Base-by-base conservation (phyloP, 495 filamentous ascomycete species). In the Usnea hakonensis region DNA sequence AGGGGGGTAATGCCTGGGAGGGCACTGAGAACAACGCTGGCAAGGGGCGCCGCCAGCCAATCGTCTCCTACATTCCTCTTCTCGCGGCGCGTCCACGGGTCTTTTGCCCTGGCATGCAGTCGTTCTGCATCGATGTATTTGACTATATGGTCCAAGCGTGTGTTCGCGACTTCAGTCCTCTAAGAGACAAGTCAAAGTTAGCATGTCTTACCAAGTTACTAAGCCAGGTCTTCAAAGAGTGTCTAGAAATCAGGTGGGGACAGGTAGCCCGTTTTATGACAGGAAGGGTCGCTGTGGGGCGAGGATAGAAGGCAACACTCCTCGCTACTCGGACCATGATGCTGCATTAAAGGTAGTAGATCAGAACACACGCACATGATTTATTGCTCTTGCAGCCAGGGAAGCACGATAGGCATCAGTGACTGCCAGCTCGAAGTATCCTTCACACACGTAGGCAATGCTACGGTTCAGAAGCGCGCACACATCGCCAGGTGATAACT, bases 391-490 rank as follows among this genome's bases (percentile, higher is more conserved):
- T 2, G 63, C 48, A 17, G 50, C 14, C 5, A 64, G 17, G n/a
- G 36, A 43, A 9, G 71, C 71, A 32, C 72, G 71, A 41, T 68
- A 65, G 4, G 69, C 71, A 56, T 73, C 72, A 8, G 60, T 40
- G 13, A 57, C 71, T 2, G 71, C 72, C n/a, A 74, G 68, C 23
- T 66, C 48, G 17, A 68, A 68, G 52, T 55, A 65, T 11, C 60
- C 62, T 11, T 68, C 58, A 13, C 52, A 6, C 2, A 72, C 23
- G 48, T 73, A 70, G 57, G 71, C 72, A 1, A 74, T 62, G n/a
- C 65, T 61, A 7, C 72, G 71, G 60, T 74, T 74, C 28, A 73
- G 69, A 37, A 74, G 67, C 14, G 72, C 72, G 56, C 55, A 52
- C 7, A 68, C 64, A 44, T 73, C 65, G 30, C 61, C 69, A 0